Base-by-base conservation (phyloP, 2,329 filamentous ascomycete species). In the Tolypocladium tropicale region DNA sequence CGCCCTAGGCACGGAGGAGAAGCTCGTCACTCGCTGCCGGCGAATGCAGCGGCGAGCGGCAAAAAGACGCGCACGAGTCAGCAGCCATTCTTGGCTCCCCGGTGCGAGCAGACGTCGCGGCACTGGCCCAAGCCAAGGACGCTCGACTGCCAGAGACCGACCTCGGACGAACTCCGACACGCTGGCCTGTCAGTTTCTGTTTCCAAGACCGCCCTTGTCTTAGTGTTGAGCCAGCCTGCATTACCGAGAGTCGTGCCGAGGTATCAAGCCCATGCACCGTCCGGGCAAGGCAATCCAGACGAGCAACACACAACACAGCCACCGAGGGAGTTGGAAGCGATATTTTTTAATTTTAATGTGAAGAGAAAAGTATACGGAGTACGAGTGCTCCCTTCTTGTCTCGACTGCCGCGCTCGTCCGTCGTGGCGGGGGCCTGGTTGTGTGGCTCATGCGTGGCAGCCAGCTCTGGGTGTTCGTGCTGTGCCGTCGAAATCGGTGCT, bases 91-190 rank as follows among this genome's bases (percentile, higher is more conserved):
- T 50, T 33, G 16, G 46, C 46, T 18, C 6, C 12, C 11, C 36
- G n/a, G 36, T 21, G 12, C n/a, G 21, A 18, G 18, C 12, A 33
- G 28, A 33, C 21, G 28, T 32, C 16, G 4, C 46, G 12, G 46
- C 28, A 21, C 46, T 32, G 46, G 46, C 28, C 28, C 11, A 30
- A 30, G 25, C n/a, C n/a, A 9, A n/a, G 4, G 46, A 18, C 11
- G 46, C 16, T 33, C 18, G 46, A 21, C 7, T 7, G 46, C 46
- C 28, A 32, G 46, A 21, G 18, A 21, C 58, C 53, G 56, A 59
- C 54, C 49, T 58, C 58, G 58, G 58, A 56, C 53, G 53, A 56
- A 53, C 46, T 55, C 54, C 53, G 54, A 54, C 52, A 52, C 41
- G 25, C 41, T 58, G 49, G 43, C 37, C 53, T 56, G 34, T 59